A percentile compares a stretch with the other conserved stretches of the same genome.
phyloP scores from a whole-genome alignment of 202 grass and related monocot genomes.

The Brachypodium distachyon region DNA sequence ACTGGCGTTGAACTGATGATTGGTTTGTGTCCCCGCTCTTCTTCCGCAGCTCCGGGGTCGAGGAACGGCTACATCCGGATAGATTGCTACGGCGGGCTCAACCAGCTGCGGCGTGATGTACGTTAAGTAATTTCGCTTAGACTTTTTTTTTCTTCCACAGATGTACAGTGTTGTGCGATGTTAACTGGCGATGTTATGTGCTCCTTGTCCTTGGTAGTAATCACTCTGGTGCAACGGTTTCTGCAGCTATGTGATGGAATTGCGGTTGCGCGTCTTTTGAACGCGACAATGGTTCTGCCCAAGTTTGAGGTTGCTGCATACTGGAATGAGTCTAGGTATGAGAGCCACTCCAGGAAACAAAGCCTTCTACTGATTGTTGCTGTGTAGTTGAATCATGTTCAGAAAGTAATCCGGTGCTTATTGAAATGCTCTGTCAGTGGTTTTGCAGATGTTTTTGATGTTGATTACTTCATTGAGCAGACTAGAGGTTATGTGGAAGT shows the following conservation, averaged over 20 bases:
- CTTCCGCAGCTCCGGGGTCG: constrained; percentile 33
- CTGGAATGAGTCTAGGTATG: constrained; percentile 99
- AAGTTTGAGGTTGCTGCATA: constrained; percentile 93
- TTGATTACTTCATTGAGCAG: constrained; percentile 88
- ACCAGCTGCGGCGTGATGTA: constrained; percentile 98
- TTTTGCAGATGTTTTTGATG: constrained; percentile 91
- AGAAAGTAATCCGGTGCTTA: constrained; percentile 11
- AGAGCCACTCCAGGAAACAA: background rate
- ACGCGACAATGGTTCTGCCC: constrained; percentile 81
- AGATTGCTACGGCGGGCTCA: constrained; percentile 88
- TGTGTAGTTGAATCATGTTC: constrained; percentile 1
- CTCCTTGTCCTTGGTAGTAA: constrained; percentile 10
- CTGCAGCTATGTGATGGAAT: constrained; percentile 91
- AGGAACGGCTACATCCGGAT: constrained; percentile 75
- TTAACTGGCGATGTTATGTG: background rate
- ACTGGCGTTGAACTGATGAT: background rate
- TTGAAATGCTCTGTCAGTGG: constrained; percentile 49
- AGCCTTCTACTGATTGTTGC: background rate
- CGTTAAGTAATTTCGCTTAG: constrained; percentile 35
- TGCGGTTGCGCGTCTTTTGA: constrained; percentile 64
- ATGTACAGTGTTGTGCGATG: background rate
- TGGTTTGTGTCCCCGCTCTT: background rate
- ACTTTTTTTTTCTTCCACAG: constrained; percentile 11
- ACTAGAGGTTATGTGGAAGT: constrained; percentile 73
- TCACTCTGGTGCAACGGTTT: background rate